Percentiles rank a stretch among this genome's conserved stretches.
These are phyloP conservation scores for Cyanodermella asteris DNA, from an alignment of 2,329 filamentous ascomycete species.

Conservation along the genomic window DNA sequence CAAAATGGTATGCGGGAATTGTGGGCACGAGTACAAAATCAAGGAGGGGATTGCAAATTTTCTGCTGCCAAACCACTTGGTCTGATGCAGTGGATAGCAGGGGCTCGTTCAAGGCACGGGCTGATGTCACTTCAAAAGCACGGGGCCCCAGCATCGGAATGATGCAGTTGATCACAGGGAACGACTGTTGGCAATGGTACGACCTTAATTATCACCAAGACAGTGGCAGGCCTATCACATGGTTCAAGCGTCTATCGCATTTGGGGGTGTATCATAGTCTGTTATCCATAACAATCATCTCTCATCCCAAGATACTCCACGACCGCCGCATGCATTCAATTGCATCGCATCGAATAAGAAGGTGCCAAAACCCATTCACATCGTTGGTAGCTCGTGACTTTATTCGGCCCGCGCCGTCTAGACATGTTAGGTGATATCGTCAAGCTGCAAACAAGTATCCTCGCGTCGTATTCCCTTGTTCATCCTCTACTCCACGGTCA, in stretches of 20 bases:
- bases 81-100: slow-evolving; percentile 4
- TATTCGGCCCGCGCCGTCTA: too few species aligned
- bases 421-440: too few species aligned
- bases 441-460: too few species aligned
- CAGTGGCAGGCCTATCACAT: slow-evolving; percentile 12
- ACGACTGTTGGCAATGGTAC: slow-evolving; percentile 11
- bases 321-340: too few species aligned
- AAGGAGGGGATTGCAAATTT: slow-evolving; percentile 97
- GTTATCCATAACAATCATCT: not conserved
- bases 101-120: not conserved
- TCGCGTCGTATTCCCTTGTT: too few species aligned
- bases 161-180: slow-evolving; percentile 12
- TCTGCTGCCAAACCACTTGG: slow-evolving; percentile 76
- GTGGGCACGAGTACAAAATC: slow-evolving; percentile 81
- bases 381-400: too few species aligned
- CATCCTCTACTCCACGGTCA: slow-evolving; percentile 75
- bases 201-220: slow-evolving; percentile 17
- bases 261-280: not conserved
- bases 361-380: not conserved
- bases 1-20: slow-evolving; percentile 73
- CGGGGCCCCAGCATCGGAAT: too few species aligned
- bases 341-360: too few species aligned
- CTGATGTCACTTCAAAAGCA: too few species aligned
- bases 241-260: not conserved
- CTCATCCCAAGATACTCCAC: not conserved